Evolutionary conservation across 208 protist genomes (phyloP).

Genomic region (Polymyxa betae): DNA sequence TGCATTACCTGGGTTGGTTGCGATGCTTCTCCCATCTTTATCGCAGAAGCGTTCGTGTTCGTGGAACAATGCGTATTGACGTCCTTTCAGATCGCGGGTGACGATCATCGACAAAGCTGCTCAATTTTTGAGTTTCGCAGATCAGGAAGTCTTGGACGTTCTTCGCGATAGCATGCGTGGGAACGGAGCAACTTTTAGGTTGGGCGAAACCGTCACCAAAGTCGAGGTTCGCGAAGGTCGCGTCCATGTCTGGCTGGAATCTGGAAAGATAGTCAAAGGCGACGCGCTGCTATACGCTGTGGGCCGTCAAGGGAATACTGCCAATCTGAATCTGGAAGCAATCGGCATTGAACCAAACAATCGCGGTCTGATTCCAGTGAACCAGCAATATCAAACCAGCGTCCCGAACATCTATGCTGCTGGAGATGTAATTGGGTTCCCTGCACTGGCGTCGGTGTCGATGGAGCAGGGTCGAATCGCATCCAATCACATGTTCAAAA

Average conservation of each 20-base stretch:
- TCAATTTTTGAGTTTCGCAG: not conserved
- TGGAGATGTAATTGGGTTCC: constrained; percentile 49
- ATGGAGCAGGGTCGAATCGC: constrained; percentile 37
- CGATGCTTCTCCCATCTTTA: too few relatives aligned
- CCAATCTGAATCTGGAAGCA: not conserved
- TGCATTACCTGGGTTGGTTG: not conserved
- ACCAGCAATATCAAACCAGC: not conserved
- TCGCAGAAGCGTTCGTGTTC: too few relatives aligned
- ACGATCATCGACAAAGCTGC: constrained; percentile 33
- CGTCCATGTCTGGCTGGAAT: not conserved
- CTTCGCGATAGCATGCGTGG: constrained; percentile 22
- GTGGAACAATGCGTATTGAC: too few relatives aligned
- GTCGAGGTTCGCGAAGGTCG: constrained; percentile 4
- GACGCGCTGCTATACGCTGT: constrained; percentile 42
- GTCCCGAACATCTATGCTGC: constrained; percentile 36
- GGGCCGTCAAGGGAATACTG: constrained; percentile 42
- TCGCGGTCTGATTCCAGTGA: constrained; percentile 18
- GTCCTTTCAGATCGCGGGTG: not conserved
- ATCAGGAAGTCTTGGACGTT: constrained; percentile 45
- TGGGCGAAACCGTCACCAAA: not conserved
- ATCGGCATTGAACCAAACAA: not conserved
- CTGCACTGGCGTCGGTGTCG: constrained; percentile 10
- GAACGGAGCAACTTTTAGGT: constrained; percentile 28
- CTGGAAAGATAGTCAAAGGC: not conserved
- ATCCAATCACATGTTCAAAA: constrained; percentile 41